phyloP scores from a whole-genome alignment of 768 basidiomycete genomes.

The Kwoniella sp. region DNA sequence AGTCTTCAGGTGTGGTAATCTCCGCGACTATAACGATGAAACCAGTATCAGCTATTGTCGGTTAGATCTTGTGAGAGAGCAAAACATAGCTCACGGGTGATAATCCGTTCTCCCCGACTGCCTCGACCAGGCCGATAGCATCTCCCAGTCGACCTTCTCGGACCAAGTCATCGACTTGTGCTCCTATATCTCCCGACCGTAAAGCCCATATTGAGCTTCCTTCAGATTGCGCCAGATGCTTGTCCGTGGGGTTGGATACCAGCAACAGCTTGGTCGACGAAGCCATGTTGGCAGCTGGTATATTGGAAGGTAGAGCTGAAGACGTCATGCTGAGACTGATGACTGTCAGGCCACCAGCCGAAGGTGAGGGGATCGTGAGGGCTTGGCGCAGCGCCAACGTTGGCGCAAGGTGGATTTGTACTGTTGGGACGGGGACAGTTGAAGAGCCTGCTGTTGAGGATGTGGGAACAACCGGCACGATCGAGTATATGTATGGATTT shows the following conservation, averaged over 20 bases:
- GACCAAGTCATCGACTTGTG: constrained; percentile 83
- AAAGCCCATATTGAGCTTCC: constrained; percentile 80
- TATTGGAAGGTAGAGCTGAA: constrained; percentile 53
- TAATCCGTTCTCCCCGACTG: constrained; percentile 61
- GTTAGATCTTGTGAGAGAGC: not conserved
- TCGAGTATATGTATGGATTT: constrained; percentile 50
- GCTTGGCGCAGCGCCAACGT: constrained; percentile 41
- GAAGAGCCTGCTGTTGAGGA: constrained; percentile 21
- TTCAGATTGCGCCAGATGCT: constrained; percentile 65
- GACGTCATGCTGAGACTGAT: constrained; percentile 47
- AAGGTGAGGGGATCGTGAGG: constrained; percentile 28
- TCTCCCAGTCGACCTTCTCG: constrained; percentile 69
- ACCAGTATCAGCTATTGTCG: not conserved
- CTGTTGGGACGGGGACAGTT: constrained; percentile 15
- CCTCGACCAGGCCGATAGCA: constrained; percentile 76
- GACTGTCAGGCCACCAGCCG: constrained; percentile 39
- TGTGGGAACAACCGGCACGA: constrained; percentile 30
- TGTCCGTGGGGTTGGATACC: constrained; percentile 74
- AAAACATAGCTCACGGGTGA: constrained; percentile 31
- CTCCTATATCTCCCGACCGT: constrained; percentile 70
- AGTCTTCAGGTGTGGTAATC: constrained; percentile 63
- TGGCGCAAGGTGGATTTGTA: constrained; percentile 45
- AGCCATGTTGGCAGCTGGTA: constrained; percentile 60
- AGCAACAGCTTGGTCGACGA: constrained; percentile 30
- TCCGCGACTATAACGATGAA: constrained; percentile 18